A percentile compares a stretch with the other conserved stretches of the same genome.
These are phyloP conservation scores for Lolium multiflorum DNA, from an alignment of 176 grass and related monocot genomes.

Conservation along the genomic window DNA sequence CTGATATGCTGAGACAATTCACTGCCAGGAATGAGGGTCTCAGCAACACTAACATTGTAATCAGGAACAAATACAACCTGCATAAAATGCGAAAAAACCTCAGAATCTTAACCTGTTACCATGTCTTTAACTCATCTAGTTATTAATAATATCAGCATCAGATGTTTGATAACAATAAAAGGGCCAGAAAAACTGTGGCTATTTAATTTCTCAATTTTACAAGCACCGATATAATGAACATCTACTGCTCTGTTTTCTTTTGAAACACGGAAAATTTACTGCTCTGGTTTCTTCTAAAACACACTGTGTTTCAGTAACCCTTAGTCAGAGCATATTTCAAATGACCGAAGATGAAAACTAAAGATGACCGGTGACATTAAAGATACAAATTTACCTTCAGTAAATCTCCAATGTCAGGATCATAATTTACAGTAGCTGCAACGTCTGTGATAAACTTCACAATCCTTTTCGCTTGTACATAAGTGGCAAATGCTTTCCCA, in stretches of 20 bases:
- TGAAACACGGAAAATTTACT: not conserved
- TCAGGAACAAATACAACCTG: slow-evolving; percentile 97
- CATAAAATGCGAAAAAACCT: slow-evolving; percentile 51
- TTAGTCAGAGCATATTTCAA: slow-evolving; percentile 35
- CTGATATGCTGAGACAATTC: slow-evolving; percentile 99
- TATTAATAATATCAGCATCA: slow-evolving; percentile 24
- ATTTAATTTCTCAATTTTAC: slow-evolving; percentile 1
- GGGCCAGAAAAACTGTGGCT: not conserved
- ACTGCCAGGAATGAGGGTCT: slow-evolving; percentile 90
- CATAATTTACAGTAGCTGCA: slow-evolving; percentile 88
- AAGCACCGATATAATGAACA: slow-evolving; percentile 12
- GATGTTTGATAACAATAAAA: slow-evolving; percentile 34
- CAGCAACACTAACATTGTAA: slow-evolving; percentile 99
- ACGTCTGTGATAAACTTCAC: slow-evolving; percentile 99
- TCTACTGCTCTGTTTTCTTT: not conserved
- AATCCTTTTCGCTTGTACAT: slow-evolving; percentile 95
- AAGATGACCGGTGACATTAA: not conserved
- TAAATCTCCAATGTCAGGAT: slow-evolving; percentile 89
- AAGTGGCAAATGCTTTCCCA: slow-evolving; percentile 99
- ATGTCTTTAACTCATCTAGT: slow-evolving; percentile 27
- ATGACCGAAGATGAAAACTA: slow-evolving; percentile 18
- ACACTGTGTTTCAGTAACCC: not conserved
- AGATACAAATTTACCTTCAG: slow-evolving; percentile 73
- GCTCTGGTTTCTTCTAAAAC: not conserved
- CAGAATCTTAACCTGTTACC: slow-evolving; percentile 9